Conservation (phyloP, 305 asterid genomes). For the Andrographis paniculata region DNA sequence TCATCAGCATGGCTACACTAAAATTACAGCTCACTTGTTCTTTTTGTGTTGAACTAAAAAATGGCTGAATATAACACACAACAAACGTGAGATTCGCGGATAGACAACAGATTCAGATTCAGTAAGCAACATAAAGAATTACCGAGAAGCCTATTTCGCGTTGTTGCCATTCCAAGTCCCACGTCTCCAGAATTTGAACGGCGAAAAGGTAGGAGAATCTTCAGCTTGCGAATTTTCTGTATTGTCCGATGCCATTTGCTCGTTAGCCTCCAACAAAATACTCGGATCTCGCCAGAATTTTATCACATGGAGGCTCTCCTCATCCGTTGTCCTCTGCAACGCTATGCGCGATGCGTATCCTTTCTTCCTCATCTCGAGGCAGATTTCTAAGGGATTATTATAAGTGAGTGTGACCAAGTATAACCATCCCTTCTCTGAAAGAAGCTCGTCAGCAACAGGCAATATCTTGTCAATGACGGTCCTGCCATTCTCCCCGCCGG, state of each 20-base stretch:
- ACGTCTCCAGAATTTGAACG: slow-evolving; percentile 26
- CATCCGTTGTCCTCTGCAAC: slow-evolving; percentile 65
- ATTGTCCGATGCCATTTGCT: slow-evolving; percentile 9
- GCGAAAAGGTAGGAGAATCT: slow-evolving; percentile 21
- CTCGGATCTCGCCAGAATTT: slow-evolving; percentile 59
- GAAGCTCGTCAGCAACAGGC: slow-evolving; percentile 50
- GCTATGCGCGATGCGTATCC: slow-evolving; percentile 59
- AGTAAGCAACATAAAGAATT: too few relatives aligned
- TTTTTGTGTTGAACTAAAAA: too few relatives aligned
- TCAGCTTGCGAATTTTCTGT: slow-evolving; percentile 5
- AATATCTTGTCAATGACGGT: slow-evolving; percentile 58
- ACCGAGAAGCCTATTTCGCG: too few relatives aligned
- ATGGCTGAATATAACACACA: too few relatives aligned
- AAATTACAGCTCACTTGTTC: too few relatives aligned
- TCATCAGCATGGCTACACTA: too few relatives aligned
- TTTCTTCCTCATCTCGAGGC: slow-evolving; percentile 57
- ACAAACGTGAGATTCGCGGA: too few relatives aligned
- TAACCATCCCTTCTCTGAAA: slow-evolving; percentile 65
- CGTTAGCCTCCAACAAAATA: slow-evolving; percentile 29
- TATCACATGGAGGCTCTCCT: slow-evolving; percentile 61
- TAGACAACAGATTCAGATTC: too few relatives aligned
- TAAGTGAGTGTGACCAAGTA: slow-evolving; percentile 46
- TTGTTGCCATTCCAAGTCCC: slow-evolving; percentile 16
- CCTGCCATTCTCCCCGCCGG: slow-evolving; percentile 70
- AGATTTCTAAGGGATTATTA: slow-evolving; percentile 49